Base-by-base conservation (phyloP, 805 yeast genomes). In the Helenozyma rhizophorensis region DNA sequence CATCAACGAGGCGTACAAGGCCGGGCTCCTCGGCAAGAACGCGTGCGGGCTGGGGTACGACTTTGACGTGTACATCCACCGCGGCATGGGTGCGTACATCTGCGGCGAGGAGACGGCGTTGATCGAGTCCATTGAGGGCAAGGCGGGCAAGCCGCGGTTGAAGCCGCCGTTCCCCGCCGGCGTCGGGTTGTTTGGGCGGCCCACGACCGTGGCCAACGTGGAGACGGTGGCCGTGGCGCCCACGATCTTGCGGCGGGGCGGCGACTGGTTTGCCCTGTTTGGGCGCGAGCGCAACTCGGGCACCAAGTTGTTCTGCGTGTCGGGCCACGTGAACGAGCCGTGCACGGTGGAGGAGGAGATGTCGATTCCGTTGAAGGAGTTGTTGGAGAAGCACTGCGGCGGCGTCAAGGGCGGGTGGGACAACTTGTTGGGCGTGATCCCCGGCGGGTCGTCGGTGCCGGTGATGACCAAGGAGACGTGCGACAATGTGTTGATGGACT, bases 111-210 rank as follows among this genome's bases (percentile, higher is more conserved):
- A 86, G 64, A 86, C 95, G 26, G 88, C 94, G 4, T 67, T 86
- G 56, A 84, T 86, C 54, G 95, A 86, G 67, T 80, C 89, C 3
- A 68, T 86, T 34, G 95, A 86, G 66, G 95, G 95, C 50, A 86
- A 86, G 63, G 94, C 93, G 37, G 95, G 95, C 46, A 86, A 86
- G 65, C 95, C 95, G 48, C 78, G 95, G 64, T 74, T 86, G 59
- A 86, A 86, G 77, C 95, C 95, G 23, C 95, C 95, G 44, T 86
- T 86, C 76, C 95, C 95, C 22, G 95, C 95, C 22, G 95, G 94
- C 53, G 90, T 85, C 38, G 95, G 95, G 51, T 69, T 86, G 35
- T 86, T 83, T 48, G 95, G 95, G 53, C 76, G 95, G 60, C 95
- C 95, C 45, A 77, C 89, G 21, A 86, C 95, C 27, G 95, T 86